These are phyloP conservation scores for Fragilariopsis cylindrus DNA, from an alignment of 108 stramenopile genomes.

Conservation along the genomic window DNA sequence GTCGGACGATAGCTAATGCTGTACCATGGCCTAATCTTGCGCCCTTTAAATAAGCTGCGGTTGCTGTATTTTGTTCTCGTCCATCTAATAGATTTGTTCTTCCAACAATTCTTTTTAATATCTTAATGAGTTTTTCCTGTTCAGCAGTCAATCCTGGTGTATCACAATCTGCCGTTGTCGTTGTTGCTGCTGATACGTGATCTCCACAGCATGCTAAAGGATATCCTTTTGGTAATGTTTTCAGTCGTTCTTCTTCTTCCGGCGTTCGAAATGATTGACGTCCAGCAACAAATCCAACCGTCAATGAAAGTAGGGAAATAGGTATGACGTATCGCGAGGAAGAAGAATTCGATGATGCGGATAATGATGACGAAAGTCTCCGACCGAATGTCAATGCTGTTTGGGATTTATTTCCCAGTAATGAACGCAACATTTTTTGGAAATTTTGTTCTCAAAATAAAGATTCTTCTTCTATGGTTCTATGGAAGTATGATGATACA, in stretches of 20 bases:
- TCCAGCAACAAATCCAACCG: constrained; percentile 34
- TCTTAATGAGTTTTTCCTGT: constrained; percentile 45
- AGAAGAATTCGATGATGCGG: neutral
- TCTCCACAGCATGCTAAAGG: constrained; percentile 47
- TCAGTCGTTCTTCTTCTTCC: constrained; percentile 20
- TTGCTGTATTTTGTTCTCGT: constrained; percentile 31
- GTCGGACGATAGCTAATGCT: constrained; percentile 72
- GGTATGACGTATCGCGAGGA: neutral
- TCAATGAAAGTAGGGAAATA: constrained; percentile 21
- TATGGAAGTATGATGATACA: too few relatives aligned
- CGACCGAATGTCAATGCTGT: neutral
- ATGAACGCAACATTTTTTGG: neutral
- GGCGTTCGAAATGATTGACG: constrained; percentile 24
- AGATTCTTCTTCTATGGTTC: too few relatives aligned
- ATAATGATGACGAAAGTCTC: neutral
- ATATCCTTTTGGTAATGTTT: constrained; percentile 48
- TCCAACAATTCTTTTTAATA: constrained; percentile 64
- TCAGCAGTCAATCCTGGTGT: constrained; percentile 46
- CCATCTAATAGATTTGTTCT: constrained; percentile 62
- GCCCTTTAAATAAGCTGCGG: constrained; percentile 63
- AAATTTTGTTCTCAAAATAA: neutral
- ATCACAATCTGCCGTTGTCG: constrained; percentile 13
- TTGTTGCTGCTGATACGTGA: neutral
- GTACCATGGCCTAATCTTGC: constrained; percentile 61
- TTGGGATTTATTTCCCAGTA: neutral